phyloP scores from a whole-genome alignment of 495 filamentous ascomycete species.

The Hypoxylon fuscum region DNA sequence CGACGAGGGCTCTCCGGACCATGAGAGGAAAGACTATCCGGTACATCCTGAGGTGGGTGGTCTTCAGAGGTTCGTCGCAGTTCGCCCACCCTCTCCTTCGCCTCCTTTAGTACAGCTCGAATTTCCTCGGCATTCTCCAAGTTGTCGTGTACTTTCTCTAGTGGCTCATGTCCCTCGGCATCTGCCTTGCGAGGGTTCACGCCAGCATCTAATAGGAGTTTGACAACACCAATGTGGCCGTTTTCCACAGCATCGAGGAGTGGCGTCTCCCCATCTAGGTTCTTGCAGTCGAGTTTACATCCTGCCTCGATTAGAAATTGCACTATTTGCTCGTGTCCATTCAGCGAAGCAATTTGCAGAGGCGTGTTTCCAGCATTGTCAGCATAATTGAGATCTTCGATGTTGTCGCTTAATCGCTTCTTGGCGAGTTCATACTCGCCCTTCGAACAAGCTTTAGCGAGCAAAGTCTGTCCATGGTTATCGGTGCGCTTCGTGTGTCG shows the following conservation, averaged over 20 bases:
- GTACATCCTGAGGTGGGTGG: slow-evolving; percentile 59
- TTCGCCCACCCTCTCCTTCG: slow-evolving; percentile 59
- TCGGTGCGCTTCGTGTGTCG: slow-evolving; percentile 83
- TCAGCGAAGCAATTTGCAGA: slow-evolving; percentile 86
- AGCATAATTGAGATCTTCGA: slow-evolving; percentile 84
- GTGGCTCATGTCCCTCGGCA: slow-evolving; percentile 83
- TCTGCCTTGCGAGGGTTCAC: slow-evolving; percentile 91
- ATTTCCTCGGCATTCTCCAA: slow-evolving; percentile 70
- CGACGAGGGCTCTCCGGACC: slow-evolving; percentile 74
- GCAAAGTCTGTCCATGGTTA: slow-evolving; percentile 81
- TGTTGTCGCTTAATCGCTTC: slow-evolving; percentile 73
- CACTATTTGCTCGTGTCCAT: slow-evolving; percentile 83
- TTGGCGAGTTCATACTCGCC: slow-evolving; percentile 77
- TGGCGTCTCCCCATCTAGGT: slow-evolving; percentile 90
- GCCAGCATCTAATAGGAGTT: slow-evolving; percentile 80
- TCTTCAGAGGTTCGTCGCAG: slow-evolving; percentile 72
- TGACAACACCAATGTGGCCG: slow-evolving; percentile 89
- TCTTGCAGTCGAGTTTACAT: slow-evolving; percentile 79
- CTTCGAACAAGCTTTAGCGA: slow-evolving; percentile 84
- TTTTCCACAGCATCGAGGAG: slow-evolving; percentile 97
- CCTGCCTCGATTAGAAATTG: slow-evolving; percentile 80
- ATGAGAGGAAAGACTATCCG: slow-evolving; percentile 69
- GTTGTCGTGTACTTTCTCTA: slow-evolving; percentile 79
- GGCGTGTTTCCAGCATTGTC: slow-evolving; percentile 96
- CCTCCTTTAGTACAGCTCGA: slow-evolving; percentile 60